Base-by-base conservation (phyloP, 768 basidiomycete genomes). In the Tremella mesenterica region DNA sequence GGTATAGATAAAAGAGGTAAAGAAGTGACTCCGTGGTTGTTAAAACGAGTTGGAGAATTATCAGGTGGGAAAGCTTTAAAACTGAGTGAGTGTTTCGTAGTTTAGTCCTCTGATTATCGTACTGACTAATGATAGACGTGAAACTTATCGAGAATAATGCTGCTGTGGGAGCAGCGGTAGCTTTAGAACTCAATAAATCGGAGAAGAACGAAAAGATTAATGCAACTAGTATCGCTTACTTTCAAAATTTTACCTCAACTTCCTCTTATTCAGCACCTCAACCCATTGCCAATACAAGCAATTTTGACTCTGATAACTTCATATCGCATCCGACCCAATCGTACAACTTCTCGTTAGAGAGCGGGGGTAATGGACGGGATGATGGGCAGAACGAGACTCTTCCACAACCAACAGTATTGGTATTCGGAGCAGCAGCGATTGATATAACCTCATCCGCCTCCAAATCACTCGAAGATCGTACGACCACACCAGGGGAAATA, bases 11-110 rank as follows among this genome's bases (percentile, higher is more conserved):
- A 77, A 61, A 76, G 78, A 16, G 95, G 95, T 2, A 96, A 95
- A 63, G 86, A 89, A 55, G 90, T 81, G 5, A 99, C 95, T 1
- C 95, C 95, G 6, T 97, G 93, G 93, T 76, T 99, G 9, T 76
- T 99, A 27, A 77, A 79, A 39, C 82, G 93, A 27, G 83, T 97
- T 1, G 79, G 79, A 14, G 85, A 93, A 69, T 76, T 97, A 44
- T 89, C 86, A 0, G 67, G 79, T 28, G 89, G 89, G 1, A 77
- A 77, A 56, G 89, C 88, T 4, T 74, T 95, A 48, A 75, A 78
- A 33, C 83, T 80, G 65, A 85, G 85, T 85, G 54, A 72, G 85
- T 74, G 3, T 29, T 9, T 10, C 28, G 23, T 16, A n/a, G 16
- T 21, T 49, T 39, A 13, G n/a, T 21, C 18, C 39, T 43, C 4